Evolutionary conservation across 2,329 filamentous ascomycete genomes (phyloP), one percentile per base, ranked within the genome.

Genomic region (Cordyceps fumosorosea): DNA sequence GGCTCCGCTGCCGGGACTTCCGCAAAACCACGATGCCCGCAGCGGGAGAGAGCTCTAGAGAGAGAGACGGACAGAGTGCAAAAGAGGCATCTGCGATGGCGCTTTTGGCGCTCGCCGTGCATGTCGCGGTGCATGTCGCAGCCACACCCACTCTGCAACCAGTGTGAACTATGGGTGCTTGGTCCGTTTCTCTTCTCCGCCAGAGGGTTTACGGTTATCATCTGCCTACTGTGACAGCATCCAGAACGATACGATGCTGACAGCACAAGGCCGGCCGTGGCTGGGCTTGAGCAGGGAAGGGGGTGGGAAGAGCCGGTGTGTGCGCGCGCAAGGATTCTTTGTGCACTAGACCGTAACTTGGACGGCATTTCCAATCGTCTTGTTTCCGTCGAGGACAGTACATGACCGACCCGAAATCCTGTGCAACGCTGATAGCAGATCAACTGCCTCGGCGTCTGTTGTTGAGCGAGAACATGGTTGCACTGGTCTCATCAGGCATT

Each of bases 1-100:
- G 53, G 53, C 53, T 55, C 53, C 53, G 53, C 53, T 55, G 8
- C 53, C 53, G 53, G 32, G 53, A 3, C 53, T 55, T 55, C 53
- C 53, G 53, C 53, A 29, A 44, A 32, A 54, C 51, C 32, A 24
- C 18, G 6, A 8, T 5, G 37, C 11, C 37, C 5, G 14, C 51
- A 6, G 51, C 18, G 8, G 26, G 29, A 32, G 34, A n/a, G n/a
- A n/a, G 34, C 34, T 37, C 6, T 22, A 47, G 45, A 12, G n/a
- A 20, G 20, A 47, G 45, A 37, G 34, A 5, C n/a, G n/a, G n/a
- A n/a, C n/a, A n/a, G n/a, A n/a, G n/a, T n/a, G n/a, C n/a, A 29
- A 29, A 29, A 29, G 37, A 42, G 37, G 37, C 37, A 10, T 42
- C 37, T 12, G 37, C 16, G 6, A 42, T 42, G 37, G 37, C 37